Base-by-base conservation (phyloP, 768 basidiomycete species). In the Rhodotorula paludigena region DNA sequence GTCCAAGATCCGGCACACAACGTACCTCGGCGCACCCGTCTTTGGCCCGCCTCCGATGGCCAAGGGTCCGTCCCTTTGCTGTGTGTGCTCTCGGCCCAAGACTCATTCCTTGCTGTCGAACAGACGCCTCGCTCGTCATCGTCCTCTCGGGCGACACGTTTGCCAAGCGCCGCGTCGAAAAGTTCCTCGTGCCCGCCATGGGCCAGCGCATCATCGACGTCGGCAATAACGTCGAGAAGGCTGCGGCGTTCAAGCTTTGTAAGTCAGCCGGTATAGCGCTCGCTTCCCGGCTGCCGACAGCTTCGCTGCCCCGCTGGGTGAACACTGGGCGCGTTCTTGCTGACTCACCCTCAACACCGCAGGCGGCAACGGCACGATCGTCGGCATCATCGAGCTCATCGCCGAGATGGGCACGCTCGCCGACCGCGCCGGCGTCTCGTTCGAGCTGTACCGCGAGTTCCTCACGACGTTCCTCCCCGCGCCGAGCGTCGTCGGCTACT, bases 171-270 rank as follows among this genome's bases (percentile, higher is more conserved):
- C 84, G 88, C 75, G 83, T 87, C 14, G 85, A 86, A 2, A 84
- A 89, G 75, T 80, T 88, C n/a, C 81, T 90, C 36, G 85, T 91
- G 0, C 91, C 91, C 21, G 84, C 86, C 10, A 82, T 91, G 53
- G 92, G 86, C 28, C 81, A 84, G 68, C 91, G 89, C 69, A 69
- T 78, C 14, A 79, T 81, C 75, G 92, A 93, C 77, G 82, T 94
- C 18, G 92, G 92, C 33, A 86, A 84, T 33, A 90, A 93, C 77
- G 82, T 92, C 39, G 89, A 92, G 79, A 87, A 89, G 79, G 90
- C 88, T 83, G 83, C 84, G 9, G 85, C 84, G 15, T 83, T 86
- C 79, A 92, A 92, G 77, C 80, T 92, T 14, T 84, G 90, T 71
- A 44, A 33, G 60, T 63, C n/a, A 36, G n/a, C n/a, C n/a, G n/a